Evolutionary conservation across 345 rosid genomes (phyloP), one percentile per base, ranked within the genome.

Genomic region (Draba incana): DNA sequence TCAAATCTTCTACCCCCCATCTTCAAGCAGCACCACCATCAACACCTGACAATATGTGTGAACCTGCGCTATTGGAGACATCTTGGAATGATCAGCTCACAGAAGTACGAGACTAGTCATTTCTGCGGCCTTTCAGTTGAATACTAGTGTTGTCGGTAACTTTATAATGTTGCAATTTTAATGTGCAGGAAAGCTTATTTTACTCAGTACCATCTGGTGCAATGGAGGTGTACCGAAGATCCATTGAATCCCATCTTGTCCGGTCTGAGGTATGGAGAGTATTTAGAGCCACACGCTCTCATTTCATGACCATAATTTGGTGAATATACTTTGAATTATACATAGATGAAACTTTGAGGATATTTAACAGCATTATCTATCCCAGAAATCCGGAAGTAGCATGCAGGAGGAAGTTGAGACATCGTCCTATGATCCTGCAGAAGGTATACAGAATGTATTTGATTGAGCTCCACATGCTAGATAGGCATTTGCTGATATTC

Each of bases 171-270:
- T 66, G 50, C 71, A 44, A 33, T 71, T 64, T 54, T 66, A 51
- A n/a, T 56, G 78, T 76, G 69, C 93, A 94, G 99, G 98, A 87
- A 81, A 89, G 88, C 83, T 82, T 94, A 51, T 94, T 91, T 77
- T 88, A 89, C 76, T 88, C 89, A 14, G 82, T 91, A 68, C 91
- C 96, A 41, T 79, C 82, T 14, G 87, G 90, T 69, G 95, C 98
- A 65, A 83, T 86, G 86, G 96, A 80, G 72, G 66, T 78, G 38
- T 94, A 94, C 74, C 78, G 86, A 75, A 79, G 62, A 58, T 91
- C 93, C 66, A 87, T 94, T 69, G 97, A 87, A 79, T 84, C 86
- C 76, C 89, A 85, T 81, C 68, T 83, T 57, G 63, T 58, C 41
- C 10, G 13, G 24, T 66, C n/a, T 52, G 78, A 66, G 78, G 78